These are phyloP conservation scores for Aureobasidium sp. DNA, from an alignment of 2,329 filamentous ascomycete species.

Conservation along the genomic window DNA sequence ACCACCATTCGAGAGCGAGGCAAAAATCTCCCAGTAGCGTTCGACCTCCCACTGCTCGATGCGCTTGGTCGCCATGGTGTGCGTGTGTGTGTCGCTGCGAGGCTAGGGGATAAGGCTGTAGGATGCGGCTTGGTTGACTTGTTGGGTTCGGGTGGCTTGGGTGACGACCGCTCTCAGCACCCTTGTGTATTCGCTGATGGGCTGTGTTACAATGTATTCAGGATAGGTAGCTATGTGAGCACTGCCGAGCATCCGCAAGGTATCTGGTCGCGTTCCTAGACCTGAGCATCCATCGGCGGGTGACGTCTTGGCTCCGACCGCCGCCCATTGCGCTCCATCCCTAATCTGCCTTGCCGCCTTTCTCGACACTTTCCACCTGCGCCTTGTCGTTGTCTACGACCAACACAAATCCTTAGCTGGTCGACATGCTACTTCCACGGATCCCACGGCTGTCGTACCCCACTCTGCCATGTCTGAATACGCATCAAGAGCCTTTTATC, in stretches of 20 bases:
- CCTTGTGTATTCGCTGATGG: not conserved
- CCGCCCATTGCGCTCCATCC: not conserved
- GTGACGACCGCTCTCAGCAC: not conserved
- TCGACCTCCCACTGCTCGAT: constrained; percentile 69
- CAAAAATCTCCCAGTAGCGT: constrained; percentile 74
- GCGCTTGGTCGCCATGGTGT: constrained; percentile 38
- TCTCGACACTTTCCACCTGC: not conserved
- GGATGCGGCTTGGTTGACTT: not conserved
- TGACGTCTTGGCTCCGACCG: not conserved
- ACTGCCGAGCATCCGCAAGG: not conserved
- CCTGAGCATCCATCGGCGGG: not conserved
- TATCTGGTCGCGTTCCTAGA: not conserved
- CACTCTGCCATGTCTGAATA: not conserved
- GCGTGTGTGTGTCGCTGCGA: not conserved
- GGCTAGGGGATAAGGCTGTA: not conserved
- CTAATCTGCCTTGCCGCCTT: not conserved
- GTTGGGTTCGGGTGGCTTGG: not conserved
- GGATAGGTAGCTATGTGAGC: not conserved
- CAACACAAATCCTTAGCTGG: not conserved
- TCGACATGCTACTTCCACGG: not conserved
- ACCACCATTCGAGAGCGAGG: constrained; percentile 55
- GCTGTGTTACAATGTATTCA: not conserved
- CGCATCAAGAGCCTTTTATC: not conserved
- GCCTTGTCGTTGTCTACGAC: not conserved
- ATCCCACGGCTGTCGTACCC: not conserved